Conservation (phyloP, 2,329 filamentous ascomycete species). For the Arachnopeziza araneosa region DNA sequence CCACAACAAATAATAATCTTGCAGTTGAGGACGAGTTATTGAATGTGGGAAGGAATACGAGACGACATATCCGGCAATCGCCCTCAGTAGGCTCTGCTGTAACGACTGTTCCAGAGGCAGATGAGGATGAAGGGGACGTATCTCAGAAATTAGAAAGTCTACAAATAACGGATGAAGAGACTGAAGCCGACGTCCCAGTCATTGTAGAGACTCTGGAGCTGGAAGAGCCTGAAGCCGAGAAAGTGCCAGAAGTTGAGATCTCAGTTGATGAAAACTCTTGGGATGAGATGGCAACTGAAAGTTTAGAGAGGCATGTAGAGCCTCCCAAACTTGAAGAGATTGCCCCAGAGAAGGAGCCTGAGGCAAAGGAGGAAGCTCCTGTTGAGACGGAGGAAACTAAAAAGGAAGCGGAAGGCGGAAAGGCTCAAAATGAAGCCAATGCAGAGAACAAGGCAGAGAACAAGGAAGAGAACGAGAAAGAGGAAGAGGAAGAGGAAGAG, state of each 20-base stretch:
- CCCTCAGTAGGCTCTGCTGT: constrained; percentile 75
- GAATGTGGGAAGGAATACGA: constrained; percentile 57
- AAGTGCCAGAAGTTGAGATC: background rate
- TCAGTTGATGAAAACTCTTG: background rate
- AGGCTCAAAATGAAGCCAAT: background rate
- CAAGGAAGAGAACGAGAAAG: background rate
- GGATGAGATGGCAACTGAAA: background rate
- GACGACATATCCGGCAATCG: constrained; percentile 74
- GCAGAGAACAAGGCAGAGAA: background rate
- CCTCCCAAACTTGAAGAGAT: background rate
- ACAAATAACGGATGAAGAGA: constrained; percentile 41
- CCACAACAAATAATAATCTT: constrained; percentile 24
- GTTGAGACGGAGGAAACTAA: background rate
- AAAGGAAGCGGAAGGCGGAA: background rate
- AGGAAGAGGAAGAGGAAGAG: background rate
- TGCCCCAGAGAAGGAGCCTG: background rate
- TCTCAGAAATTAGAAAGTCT: constrained; percentile 42
- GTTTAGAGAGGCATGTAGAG: background rate
- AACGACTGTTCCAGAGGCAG: constrained; percentile 74
- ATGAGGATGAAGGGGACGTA: constrained; percentile 63
- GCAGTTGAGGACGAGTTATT: constrained; percentile 46
- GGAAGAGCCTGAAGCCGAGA: constrained; percentile 14
- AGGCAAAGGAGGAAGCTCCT: background rate
- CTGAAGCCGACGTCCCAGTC: constrained; percentile 24
- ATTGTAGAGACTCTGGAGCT: constrained; percentile 28